These are phyloP conservation scores for Albatrellus ellisii DNA, from an alignment of 768 basidiomycete genomes.

Conservation along the genomic window DNA sequence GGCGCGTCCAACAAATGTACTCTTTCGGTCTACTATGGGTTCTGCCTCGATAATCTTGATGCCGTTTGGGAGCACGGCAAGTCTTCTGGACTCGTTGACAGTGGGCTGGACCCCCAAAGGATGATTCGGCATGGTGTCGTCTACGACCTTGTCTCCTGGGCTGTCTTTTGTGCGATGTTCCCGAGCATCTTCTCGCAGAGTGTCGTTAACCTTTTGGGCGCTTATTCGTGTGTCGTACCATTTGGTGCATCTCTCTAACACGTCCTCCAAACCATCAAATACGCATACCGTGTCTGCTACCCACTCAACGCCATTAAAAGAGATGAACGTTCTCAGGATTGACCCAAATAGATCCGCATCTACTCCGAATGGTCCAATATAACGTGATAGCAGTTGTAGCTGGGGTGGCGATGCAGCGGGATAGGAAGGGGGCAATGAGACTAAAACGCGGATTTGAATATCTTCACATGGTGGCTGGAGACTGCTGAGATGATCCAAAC, in stretches of 20 bases:
- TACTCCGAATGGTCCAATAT: slow-evolving; percentile 69
- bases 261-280: slow-evolving; percentile 75
- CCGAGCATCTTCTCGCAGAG: slow-evolving; percentile 38
- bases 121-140: not conserved
- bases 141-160: not conserved
- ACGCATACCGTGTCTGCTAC: slow-evolving; percentile 61
- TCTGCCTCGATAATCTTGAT: slow-evolving; percentile 61
- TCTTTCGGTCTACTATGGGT: slow-evolving; percentile 78
- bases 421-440: slow-evolving; percentile 38
- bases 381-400: slow-evolving; percentile 73
- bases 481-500: slow-evolving; percentile 12
- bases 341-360: slow-evolving; percentile 64
- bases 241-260: slow-evolving; percentile 45
- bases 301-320: slow-evolving; percentile 68
- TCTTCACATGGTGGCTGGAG: slow-evolving; percentile 38
- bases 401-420: slow-evolving; percentile 62
- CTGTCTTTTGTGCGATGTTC: not conserved
- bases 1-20: slow-evolving; percentile 76
- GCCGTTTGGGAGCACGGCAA: slow-evolving; percentile 36
- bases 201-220: slow-evolving; percentile 38
- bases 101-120: not conserved
- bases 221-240: slow-evolving; percentile 67
- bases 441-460: slow-evolving; percentile 23
- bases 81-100: not conserved
- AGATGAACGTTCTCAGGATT: slow-evolving; percentile 72